phyloP scores from a whole-genome alignment of 2,329 filamentous ascomycete species.

The Dactylellina haptotyla region DNA sequence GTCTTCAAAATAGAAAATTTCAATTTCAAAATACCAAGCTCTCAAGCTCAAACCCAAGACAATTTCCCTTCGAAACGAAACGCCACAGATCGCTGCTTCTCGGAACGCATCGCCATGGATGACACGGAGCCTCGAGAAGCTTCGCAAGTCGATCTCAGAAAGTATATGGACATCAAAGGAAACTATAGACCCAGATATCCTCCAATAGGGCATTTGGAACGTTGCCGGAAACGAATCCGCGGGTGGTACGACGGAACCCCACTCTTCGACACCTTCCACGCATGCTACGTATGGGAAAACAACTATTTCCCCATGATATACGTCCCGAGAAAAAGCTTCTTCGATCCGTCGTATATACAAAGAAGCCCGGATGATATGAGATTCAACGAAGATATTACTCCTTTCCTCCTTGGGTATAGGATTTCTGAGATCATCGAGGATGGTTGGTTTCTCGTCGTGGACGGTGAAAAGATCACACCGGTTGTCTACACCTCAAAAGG shows the following conservation, averaged over 20 bases:
- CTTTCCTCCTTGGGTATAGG: not conserved
- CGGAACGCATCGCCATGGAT: no score
- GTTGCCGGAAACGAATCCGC: conserved; percentile 41
- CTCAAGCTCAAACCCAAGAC: no score
- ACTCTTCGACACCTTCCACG: conserved; percentile 33
- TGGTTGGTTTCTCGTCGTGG: conserved; percentile 11
- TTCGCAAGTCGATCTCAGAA: not conserved
- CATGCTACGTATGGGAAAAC: conserved; percentile 44
- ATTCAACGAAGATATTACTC: not conserved
- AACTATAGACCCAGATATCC: conserved; percentile 24
- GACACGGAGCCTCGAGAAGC: no score
- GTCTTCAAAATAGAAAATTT: no score
- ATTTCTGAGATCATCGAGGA: not conserved
- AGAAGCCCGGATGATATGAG: not conserved
- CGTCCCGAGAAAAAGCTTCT: conserved; percentile 12
- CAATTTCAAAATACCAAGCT: no score
- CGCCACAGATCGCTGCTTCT: no score
- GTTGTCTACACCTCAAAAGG: conserved; percentile 17
- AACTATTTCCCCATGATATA: conserved; percentile 40
- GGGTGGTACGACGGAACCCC: conserved; percentile 3
- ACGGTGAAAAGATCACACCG: not conserved
- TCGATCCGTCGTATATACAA: not conserved
- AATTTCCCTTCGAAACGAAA: no score
- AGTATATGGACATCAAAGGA: conserved; percentile 21
- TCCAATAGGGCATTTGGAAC: conserved; percentile 10